Evolutionary conservation across 306 rosid genomes (phyloP).

Genomic region (Malus sylvestris): DNA sequence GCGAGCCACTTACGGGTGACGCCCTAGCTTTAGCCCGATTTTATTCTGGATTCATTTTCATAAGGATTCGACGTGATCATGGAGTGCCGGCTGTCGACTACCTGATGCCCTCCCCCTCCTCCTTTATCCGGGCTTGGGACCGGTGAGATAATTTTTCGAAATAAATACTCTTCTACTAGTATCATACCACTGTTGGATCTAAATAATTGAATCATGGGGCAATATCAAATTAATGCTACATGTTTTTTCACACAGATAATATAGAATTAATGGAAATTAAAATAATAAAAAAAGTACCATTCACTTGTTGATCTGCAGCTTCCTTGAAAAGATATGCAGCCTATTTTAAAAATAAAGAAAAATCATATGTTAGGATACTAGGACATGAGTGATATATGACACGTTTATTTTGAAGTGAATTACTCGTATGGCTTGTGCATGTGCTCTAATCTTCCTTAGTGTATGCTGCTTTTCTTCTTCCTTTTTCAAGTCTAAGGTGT

Average conservation of each 20-base stretch:
- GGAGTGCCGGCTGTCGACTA: no score
- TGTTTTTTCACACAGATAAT: neutral
- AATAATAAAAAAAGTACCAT: slow-evolving; percentile 41
- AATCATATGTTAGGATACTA: slow-evolving; percentile 19
- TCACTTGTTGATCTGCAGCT: slow-evolving; percentile 21
- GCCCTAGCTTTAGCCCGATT: no score
- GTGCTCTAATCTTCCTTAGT: slow-evolving; percentile 69
- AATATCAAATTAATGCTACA: neutral
- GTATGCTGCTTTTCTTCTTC: slow-evolving; percentile 70
- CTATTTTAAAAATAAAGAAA: slow-evolving; percentile 26
- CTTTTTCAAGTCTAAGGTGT: slow-evolving; percentile 93
- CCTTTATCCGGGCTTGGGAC: no score
- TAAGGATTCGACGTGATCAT: no score
- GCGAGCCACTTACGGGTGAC: no score
- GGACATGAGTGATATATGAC: slow-evolving; percentile 5
- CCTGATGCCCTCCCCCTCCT: no score
- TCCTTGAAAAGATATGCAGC: slow-evolving; percentile 77
- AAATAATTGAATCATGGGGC: neutral
- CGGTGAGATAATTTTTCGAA: neutral
- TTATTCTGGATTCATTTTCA: no score
- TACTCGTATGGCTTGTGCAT: slow-evolving; percentile 86
- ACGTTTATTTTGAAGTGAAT: slow-evolving; percentile 14
- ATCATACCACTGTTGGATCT: neutral
- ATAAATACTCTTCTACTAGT: neutral
- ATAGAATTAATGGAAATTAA: neutral